These are phyloP conservation scores for Colletotrichum euphorbiae DNA, from an alignment of 2,329 filamentous ascomycete genomes.

Conservation along the genomic window DNA sequence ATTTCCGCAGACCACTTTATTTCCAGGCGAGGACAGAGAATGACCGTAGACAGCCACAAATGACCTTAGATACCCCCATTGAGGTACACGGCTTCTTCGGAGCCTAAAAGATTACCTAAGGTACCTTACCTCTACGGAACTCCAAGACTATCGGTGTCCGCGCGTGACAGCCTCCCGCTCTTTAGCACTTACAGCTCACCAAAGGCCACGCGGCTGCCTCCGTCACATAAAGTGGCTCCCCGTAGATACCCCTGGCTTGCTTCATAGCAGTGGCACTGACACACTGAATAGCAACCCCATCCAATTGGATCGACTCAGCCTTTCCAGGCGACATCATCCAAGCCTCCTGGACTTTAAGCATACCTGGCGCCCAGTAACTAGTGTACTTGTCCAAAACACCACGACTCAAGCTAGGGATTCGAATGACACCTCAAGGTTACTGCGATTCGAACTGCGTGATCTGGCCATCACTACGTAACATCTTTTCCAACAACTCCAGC, in stretches of 20 bases:
- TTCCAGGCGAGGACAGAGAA: no score
- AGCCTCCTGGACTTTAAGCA: constrained; percentile 22
- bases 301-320: constrained; percentile 28
- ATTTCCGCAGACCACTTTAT: no score
- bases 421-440: constrained; percentile 1
- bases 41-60: no score
- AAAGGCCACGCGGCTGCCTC: constrained; percentile 38
- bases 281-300: constrained; percentile 13
- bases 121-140: neutral
- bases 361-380: constrained; percentile 21
- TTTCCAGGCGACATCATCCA: constrained; percentile 32
- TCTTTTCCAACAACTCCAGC: neutral
- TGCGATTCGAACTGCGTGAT: constrained; percentile 4
- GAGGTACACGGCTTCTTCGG: no score
- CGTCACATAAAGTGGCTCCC: constrained; percentile 30
- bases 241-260: constrained; percentile 16
- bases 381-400: constrained; percentile 29
- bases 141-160: neutral
- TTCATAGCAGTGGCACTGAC: constrained; percentile 16
- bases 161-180: constrained; percentile 9
- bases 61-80: no score
- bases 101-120: no score
- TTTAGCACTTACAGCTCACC: constrained; percentile 21
- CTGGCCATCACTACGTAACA: constrained; percentile 1
- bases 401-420: constrained; percentile 1